phyloP scores from a whole-genome alignment of 2,329 filamentous ascomycete species.

The Boeremia exigua region DNA sequence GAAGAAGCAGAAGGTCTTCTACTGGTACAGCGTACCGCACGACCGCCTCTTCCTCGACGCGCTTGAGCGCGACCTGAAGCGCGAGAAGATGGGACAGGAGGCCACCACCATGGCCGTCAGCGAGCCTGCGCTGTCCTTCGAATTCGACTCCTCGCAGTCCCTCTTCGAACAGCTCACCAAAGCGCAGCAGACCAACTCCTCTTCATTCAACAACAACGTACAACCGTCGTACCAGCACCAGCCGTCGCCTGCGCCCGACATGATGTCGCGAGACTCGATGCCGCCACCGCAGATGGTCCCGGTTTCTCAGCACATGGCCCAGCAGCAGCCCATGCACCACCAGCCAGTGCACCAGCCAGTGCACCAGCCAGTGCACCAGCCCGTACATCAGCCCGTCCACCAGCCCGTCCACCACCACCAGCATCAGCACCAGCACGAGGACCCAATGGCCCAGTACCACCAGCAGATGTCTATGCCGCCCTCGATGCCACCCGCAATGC shows the following conservation, averaged over 20 bases:
- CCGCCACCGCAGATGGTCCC: constrained; percentile 86
- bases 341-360: constrained; percentile 8
- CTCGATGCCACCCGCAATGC: constrained; percentile 71
- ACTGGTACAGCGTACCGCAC: constrained; percentile 99
- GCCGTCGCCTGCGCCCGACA: constrained; percentile 67
- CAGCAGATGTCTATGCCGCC: constrained; percentile 65
- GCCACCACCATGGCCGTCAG: constrained; percentile 95
- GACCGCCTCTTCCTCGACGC: constrained; percentile 97
- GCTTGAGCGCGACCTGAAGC: constrained; percentile 94
- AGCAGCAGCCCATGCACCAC: constrained; percentile 53
- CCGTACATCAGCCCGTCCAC: constrained; percentile 61
- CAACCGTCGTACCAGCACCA: constrained; percentile 62
- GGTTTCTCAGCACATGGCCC: constrained; percentile 31
- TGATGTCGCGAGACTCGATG: constrained; percentile 93
- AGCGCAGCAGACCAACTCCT: constrained; percentile 97
- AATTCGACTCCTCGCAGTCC: constrained; percentile 98
- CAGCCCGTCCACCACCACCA: constrained; percentile 75
- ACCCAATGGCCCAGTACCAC: constrained; percentile 73
- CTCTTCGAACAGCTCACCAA: constrained; percentile 99
- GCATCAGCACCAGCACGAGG: constrained; percentile 66
- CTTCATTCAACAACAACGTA: constrained; percentile 81
- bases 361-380: constrained; percentile 49
- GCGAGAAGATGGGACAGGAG: constrained; percentile 99
- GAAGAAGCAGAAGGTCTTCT: constrained; percentile 99
- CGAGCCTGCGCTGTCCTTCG: constrained; percentile 96